Base-by-base conservation (phyloP, 345 rosid genomes). In the Corchorus capsularis region DNA sequence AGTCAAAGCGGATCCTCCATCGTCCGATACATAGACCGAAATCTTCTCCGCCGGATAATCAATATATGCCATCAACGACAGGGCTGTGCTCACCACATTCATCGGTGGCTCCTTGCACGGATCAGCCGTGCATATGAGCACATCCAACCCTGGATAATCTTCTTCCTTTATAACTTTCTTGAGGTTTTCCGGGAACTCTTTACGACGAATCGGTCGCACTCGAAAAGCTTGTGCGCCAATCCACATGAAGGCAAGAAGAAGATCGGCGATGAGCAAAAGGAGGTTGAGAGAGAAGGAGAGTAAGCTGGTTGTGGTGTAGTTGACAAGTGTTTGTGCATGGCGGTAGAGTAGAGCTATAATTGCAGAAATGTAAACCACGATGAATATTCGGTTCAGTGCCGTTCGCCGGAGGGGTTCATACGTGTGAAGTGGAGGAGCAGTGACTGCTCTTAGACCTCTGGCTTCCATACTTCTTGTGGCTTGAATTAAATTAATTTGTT, bases 81-180 rank as follows among this genome's bases (percentile, higher is more conserved):
- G 80, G 5, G 87, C 91, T 1, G 98, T 92, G 83, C 85, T 92
- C 66, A 83, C 94, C 59, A 87, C 92, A 63, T 79, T 81, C 13
- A 89, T 72, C 0, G 98, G 98, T 8, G 98, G 98, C 80, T 94
- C 98, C 80, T 89, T 94, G 83, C 82, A 85, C 0, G 98, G 98
- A 84, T 92, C 97, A 41, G 98, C 96, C 11, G 98, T 92, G 89
- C 97, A 92, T 66, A 94, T 73, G 65, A 92, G 89, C 80, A 94
- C 87, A 22, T 94, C 98, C 22, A 94, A 6, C 14, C 74, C 83
- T 0, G 93, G 91, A 45, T 79, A 86, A 4, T 87, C 89, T 8
- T 78, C 74, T n/a, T 76, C 61, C 50, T 75, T 71, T 50, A 78
- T 2, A 27, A 78, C 71, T 32, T 59, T 74, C 19, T 83, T 53